Evolutionary conservation across 2,329 filamentous ascomycete species (phyloP), one percentile per base, ranked within the genome.

Genomic region (Xylaria sp.): DNA sequence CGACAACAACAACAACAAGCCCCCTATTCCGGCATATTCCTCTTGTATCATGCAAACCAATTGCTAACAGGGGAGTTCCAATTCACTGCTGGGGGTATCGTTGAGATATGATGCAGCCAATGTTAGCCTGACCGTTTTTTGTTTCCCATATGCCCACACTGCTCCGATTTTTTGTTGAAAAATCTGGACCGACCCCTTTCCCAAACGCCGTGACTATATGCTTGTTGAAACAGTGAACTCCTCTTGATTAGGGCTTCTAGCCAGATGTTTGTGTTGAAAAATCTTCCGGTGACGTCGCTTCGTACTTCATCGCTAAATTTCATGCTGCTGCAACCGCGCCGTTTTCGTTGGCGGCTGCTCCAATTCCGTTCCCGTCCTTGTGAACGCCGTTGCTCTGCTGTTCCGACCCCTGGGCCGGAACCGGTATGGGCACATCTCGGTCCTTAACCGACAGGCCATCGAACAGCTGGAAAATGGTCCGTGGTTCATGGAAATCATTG

Each of bases 401-500:
- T 50, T 57, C 63, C 54, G 52, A 62, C 69, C 57, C 49, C 13
- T 45, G 43, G 24, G 26, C 40, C 21, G 57, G 29, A 21, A 38
- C 44, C 17, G 57, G 52, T 19, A 61, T 56, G 44, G 63, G 61
- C 53, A 76, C 73, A 59, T 90, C 82, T 45, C 92, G 75, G 57
- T 86, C 82, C 42, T 84, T 75, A n/a, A 90, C 85, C 56, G 82
- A 72, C 2, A 99, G 80, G 20, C 85, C 91, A 16, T 92, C 83
- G 70, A 99, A 94, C 21, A 97, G 79, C 42, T 89, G 83, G 71
- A 96, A 97, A 63, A 99, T 89, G 50, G 86, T 87, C 48, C 85
- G 81, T 50, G 85, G 85, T 65, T 91, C 82, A 71, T 96, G 91
- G 86, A 99, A 99, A 72, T 99, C 92, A 69, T 99, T 99, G 78